These are phyloP conservation scores for Hygrophila difformis DNA, from an alignment of 257 asterid species.

Conservation along the genomic window DNA sequence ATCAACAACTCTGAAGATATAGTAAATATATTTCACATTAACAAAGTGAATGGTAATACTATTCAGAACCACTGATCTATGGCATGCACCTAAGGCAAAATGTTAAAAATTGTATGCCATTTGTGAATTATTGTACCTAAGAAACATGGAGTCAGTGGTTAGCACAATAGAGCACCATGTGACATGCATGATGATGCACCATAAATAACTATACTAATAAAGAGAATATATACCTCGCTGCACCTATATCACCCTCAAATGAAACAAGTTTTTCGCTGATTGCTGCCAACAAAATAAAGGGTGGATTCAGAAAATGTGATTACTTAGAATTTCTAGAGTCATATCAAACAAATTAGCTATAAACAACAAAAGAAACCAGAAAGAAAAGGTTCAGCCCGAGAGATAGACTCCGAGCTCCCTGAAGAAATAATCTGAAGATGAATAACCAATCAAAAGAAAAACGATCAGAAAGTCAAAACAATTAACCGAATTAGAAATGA, in stretches of 20 bases:
- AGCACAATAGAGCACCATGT: too few species aligned
- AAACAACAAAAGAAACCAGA: constrained; percentile 43
- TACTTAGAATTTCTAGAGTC: background rate
- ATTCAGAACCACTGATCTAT: too few species aligned
- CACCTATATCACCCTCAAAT: constrained; percentile 77
- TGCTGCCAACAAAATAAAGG: constrained; percentile 47
- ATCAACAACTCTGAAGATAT: too few species aligned
- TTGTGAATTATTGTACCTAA: too few species aligned
- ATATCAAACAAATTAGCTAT: constrained; percentile 8
- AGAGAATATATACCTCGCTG: constrained; percentile 68
- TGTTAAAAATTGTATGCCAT: too few species aligned
- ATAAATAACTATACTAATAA: too few species aligned
- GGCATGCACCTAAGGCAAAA: too few species aligned
- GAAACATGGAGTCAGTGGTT: too few species aligned
- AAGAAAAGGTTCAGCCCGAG: constrained; percentile 64
- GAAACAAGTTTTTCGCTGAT: constrained; percentile 54
- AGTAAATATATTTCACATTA: too few species aligned
- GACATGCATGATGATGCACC: too few species aligned
- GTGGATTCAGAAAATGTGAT: constrained; percentile 16
- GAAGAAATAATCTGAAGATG: constrained; percentile 66
- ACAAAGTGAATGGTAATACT: too few species aligned
- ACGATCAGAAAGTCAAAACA: constrained; percentile 15
- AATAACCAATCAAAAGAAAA: constrained; percentile 21
- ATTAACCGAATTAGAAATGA: constrained; percentile 12
- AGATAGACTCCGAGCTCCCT: constrained; percentile 56